Conservation (phyloP, 2,329 filamentous ascomycete genomes). For the Hymenoscyphus fraxineus region DNA sequence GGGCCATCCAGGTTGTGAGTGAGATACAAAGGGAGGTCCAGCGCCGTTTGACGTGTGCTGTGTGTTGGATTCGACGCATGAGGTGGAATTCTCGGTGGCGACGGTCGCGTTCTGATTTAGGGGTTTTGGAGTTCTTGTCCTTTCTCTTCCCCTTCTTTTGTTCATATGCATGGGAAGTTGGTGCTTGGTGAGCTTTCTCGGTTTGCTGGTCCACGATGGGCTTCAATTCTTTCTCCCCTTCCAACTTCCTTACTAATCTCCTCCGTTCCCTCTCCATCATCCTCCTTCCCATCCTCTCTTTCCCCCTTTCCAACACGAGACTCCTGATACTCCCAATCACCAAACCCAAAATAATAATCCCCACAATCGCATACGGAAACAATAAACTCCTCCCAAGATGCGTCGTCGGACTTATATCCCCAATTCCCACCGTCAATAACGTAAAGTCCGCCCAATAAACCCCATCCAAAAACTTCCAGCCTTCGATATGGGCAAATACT, state of each 20-base stretch:
- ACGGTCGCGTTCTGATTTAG: conserved; percentile 50
- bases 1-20: conserved; percentile 60
- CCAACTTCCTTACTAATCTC: conserved; percentile 44
- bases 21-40: conserved; percentile 74
- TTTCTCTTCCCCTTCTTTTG: conserved; percentile 10
- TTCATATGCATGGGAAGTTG: conserved; percentile 7
- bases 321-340: conserved; percentile 76
- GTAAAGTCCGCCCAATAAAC: conserved; percentile 77
- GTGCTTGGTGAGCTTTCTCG: conserved; percentile 7
- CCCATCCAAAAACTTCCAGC: conserved; percentile 72
- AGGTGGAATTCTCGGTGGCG: conserved; percentile 69
- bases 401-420: conserved; percentile 48
- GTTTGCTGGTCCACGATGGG: conserved; percentile 35
- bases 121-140: neutral
- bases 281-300: conserved; percentile 50
- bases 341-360: conserved; percentile 78
- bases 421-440: conserved; percentile 61
- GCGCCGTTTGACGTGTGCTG: conserved; percentile 60
- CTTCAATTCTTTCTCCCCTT: conserved; percentile 45
- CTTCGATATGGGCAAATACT: conserved; percentile 69
- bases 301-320: conserved; percentile 56
- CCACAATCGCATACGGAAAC: conserved; percentile 78
- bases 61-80: conserved; percentile 75
- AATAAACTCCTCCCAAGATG: conserved; percentile 65
- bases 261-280: conserved; percentile 58